Conservation (phyloP, 495 filamentous ascomycete species). For the Penicillium paxilli region DNA sequence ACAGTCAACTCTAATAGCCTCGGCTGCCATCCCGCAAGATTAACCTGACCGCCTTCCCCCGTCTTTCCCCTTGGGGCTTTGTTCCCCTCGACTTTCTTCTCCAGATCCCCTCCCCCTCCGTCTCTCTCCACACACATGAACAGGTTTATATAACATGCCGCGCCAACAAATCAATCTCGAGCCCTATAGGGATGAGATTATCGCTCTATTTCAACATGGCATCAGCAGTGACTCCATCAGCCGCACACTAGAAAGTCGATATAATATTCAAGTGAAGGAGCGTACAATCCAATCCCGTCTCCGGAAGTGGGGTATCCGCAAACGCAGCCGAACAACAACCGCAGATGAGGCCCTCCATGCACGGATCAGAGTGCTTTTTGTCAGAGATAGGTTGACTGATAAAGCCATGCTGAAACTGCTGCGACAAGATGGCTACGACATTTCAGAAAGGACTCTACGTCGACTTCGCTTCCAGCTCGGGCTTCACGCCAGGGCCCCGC, state of each 20-base stretch:
- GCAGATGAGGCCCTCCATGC: constrained; percentile 27
- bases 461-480: constrained; percentile 28
- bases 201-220: constrained; percentile 24
- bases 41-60: constrained; percentile 19
- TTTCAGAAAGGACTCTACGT: constrained; percentile 27
- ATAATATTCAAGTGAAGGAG: constrained; percentile 31
- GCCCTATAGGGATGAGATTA: constrained; percentile 29
- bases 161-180: constrained; percentile 33
- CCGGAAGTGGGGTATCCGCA: constrained; percentile 32
- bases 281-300: constrained; percentile 29
- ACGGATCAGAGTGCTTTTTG: constrained; percentile 26
- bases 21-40: constrained; percentile 9
- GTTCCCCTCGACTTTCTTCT: background rate
- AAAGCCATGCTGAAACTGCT: constrained; percentile 30
- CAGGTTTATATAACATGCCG: no score
- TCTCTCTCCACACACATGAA: background rate
- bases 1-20: background rate
- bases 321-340: constrained; percentile 28
- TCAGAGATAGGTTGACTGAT: constrained; percentile 27
- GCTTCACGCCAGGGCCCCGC: constrained; percentile 24
- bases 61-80: background rate
- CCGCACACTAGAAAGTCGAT: constrained; percentile 23
- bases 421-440: constrained; percentile 27
- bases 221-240: constrained; percentile 31
- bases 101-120: background rate